Evolutionary conservation across 345 rosid species (phyloP).

Genomic region (Physaria fendleri): DNA sequence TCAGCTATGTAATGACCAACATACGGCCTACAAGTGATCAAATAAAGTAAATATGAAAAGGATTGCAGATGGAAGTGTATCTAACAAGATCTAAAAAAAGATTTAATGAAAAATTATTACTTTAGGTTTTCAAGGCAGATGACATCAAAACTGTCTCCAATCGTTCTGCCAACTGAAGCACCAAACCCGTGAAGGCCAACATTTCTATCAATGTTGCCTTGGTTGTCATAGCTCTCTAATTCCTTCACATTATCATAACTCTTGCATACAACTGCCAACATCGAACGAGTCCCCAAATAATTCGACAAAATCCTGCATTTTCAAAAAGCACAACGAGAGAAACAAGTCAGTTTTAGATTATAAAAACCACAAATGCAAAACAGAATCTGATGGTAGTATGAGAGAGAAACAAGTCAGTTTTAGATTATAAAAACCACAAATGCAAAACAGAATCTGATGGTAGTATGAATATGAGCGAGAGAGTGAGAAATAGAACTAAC

Average conservation of each 20-base stretch:
- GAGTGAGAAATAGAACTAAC: constrained; percentile 37
- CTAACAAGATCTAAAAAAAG: constrained; percentile 10
- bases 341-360: background rate
- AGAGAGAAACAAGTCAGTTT: constrained; percentile 9
- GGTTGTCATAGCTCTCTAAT: constrained; percentile 49
- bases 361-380: too few species aligned
- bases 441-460: background rate
- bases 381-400: background rate
- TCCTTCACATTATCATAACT: constrained; percentile 45
- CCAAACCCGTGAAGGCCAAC: constrained; percentile 81
- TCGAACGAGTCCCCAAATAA: constrained; percentile 63
- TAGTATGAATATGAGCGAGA: background rate
- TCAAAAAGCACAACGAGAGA: constrained; percentile 1
- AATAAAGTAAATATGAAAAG: background rate
- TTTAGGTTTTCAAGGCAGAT: constrained; percentile 76
- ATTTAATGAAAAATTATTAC: constrained; percentile 32
- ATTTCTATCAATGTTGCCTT: constrained; percentile 49
- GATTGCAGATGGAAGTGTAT: background rate
- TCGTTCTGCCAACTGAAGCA: constrained; percentile 54
- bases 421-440: too few species aligned
- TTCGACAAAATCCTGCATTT: constrained; percentile 63
- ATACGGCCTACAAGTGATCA: constrained; percentile 51
- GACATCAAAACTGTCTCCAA: constrained; percentile 63
- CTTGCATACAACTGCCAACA: constrained; percentile 82
- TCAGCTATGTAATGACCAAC: constrained; percentile 60